These are phyloP conservation scores for Pythium plurisporium DNA, from an alignment of 352 stramenopile species.

Conservation along the genomic window DNA sequence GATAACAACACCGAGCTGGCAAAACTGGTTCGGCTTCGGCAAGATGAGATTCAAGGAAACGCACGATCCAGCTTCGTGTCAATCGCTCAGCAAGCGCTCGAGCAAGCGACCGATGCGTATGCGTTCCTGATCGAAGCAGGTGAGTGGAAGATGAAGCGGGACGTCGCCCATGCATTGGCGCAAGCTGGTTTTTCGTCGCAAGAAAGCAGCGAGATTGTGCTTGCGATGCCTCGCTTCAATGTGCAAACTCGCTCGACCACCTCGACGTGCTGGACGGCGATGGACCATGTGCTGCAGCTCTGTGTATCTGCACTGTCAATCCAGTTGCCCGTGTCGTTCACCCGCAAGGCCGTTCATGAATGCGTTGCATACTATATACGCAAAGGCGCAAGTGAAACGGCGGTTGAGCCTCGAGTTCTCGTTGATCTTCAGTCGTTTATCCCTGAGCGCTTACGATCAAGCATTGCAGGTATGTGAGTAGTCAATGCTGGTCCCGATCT, in stretches of 20 bases:
- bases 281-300: slow-evolving; percentile 24
- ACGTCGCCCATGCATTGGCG: slow-evolving; percentile 19
- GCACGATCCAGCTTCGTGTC: background rate
- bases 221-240: slow-evolving; percentile 13
- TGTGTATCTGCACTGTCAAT: slow-evolving; percentile 8
- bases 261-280: slow-evolving; percentile 13
- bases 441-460: slow-evolving; percentile 20
- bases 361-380: slow-evolving; percentile 13
- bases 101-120: slow-evolving; percentile 1
- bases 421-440: slow-evolving; percentile 24
- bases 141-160: slow-evolving; percentile 30
- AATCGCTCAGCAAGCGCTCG: slow-evolving; percentile 11
- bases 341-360: slow-evolving; percentile 22
- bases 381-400: no score
- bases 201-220: slow-evolving; percentile 20
- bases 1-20: slow-evolving; percentile 22
- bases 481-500: no score
- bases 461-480: slow-evolving; percentile 22
- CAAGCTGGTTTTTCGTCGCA: slow-evolving; percentile 21
- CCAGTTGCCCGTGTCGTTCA: slow-evolving; percentile 18
- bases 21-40: slow-evolving; percentile 13
- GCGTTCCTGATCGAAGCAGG: slow-evolving; percentile 15
- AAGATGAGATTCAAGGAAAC: slow-evolving; percentile 17
- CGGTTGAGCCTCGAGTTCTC: slow-evolving; percentile 1
- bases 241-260: background rate